phyloP scores from a whole-genome alignment of 2,329 filamentous ascomycete genomes.

The Xylaria sp. region DNA sequence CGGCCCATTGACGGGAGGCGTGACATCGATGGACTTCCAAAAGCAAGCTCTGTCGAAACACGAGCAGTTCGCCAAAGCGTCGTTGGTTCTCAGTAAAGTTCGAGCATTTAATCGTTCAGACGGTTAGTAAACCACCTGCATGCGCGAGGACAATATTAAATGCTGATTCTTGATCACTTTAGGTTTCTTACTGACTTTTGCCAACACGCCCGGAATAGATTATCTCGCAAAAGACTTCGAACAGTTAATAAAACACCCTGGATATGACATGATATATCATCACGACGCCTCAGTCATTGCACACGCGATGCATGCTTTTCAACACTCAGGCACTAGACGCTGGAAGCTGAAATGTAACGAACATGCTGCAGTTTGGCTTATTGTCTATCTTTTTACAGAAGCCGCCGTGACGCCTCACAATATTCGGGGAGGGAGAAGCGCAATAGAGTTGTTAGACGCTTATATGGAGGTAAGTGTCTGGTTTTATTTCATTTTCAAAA shows the following conservation, averaged over 20 bases:
- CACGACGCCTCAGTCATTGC: constrained; percentile 1
- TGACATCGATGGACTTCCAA: constrained; percentile 2
- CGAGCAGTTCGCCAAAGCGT: constrained; percentile 8
- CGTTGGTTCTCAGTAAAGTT: constrained; percentile 7
- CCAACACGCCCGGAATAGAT: constrained; percentile 14
- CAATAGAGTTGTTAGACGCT: constrained; percentile 4
- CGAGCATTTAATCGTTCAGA: constrained; percentile 11
- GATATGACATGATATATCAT: constrained; percentile 8
- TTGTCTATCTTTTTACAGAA: constrained; percentile 16
- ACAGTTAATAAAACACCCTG: neutral
- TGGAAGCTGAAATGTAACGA: constrained; percentile 1
- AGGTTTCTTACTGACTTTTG: constrained; percentile 15
- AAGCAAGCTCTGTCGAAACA: constrained; percentile 8
- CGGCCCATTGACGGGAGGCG: neutral
- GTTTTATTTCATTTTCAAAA: neutral
- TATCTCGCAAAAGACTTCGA: constrained; percentile 14
- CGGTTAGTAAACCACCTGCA: neutral
- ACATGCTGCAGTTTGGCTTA: constrained; percentile 3
- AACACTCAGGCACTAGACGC: constrained; percentile 1
- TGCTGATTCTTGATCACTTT: neutral
- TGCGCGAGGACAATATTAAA: neutral
- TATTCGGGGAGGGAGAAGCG: constrained; percentile 14
- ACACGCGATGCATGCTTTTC: constrained; percentile 17
- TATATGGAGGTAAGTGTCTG: constrained; percentile 7
- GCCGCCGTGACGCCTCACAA: constrained; percentile 13